These are phyloP conservation scores for Boletus huronensis DNA, from an alignment of 768 basidiomycete genomes.

Conservation along the genomic window DNA sequence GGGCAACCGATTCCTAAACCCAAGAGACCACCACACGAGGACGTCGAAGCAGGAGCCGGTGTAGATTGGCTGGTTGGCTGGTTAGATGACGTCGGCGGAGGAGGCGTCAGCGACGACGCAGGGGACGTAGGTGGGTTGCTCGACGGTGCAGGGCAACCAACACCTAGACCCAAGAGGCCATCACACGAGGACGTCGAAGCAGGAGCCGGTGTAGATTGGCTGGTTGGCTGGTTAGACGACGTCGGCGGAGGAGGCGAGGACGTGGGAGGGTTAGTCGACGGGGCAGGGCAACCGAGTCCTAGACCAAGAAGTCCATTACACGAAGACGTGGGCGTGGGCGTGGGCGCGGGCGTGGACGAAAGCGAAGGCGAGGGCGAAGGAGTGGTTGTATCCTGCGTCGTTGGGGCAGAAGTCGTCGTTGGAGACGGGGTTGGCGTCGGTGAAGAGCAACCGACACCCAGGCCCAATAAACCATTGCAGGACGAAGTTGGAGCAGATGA, in stretches of 20 bases:
- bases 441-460: constrained; percentile 17
- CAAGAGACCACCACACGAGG: background rate
- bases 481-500: constrained; percentile 6
- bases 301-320: constrained; percentile 5
- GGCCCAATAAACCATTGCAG: constrained; percentile 20
- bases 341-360: background rate
- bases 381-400: background rate
- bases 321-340: background rate
- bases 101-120: background rate
- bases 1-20: background rate
- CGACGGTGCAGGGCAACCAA: background rate
- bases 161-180: background rate
- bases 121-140: background rate
- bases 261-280: background rate
- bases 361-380: background rate
- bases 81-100: background rate
- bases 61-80: background rate
- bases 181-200: background rate
- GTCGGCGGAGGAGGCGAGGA: background rate
- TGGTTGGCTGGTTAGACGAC: background rate
- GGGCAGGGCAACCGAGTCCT: background rate
- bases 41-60: background rate
- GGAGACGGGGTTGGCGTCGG: constrained; percentile 1
- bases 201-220: background rate
- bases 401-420: background rate